These are phyloP conservation scores for Phytophthora multivora DNA, from an alignment of 352 stramenopile species.

Conservation along the genomic window DNA sequence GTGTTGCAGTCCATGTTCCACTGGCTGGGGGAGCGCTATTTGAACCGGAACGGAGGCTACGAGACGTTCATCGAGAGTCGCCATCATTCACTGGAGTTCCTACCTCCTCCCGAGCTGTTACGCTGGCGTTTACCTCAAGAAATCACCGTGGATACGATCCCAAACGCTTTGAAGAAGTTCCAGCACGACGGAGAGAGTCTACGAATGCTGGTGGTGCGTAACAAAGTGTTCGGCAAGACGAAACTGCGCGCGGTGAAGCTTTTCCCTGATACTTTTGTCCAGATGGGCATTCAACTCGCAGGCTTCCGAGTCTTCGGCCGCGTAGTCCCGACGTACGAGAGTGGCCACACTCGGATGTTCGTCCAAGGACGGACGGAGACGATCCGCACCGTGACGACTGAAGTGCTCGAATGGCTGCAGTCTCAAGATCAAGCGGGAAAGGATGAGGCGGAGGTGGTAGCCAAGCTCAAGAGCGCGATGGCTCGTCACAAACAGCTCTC, in stretches of 20 bases:
- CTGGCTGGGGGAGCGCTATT: conserved; percentile 66
- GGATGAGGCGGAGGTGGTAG: conserved; percentile 41
- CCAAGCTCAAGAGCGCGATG: conserved; percentile 82
- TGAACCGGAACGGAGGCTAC: conserved; percentile 62
- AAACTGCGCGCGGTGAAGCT: conserved; percentile 80
- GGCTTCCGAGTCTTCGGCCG: conserved; percentile 89
- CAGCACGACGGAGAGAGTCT: conserved; percentile 70
- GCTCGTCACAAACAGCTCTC: conserved; percentile 89
- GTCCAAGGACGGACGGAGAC: conserved; percentile 92
- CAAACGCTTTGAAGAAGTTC: conserved; percentile 63
- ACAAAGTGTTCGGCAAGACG: conserved; percentile 82
- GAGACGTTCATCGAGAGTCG: conserved; percentile 71
- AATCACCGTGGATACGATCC: conserved; percentile 42
- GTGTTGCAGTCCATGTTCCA: conserved; percentile 72
- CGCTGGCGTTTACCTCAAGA: conserved; percentile 52
- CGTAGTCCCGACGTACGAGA: conserved; percentile 94
- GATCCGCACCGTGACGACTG: conserved; percentile 75
- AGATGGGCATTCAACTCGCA: conserved; percentile 94
- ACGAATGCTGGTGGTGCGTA: conserved; percentile 81
- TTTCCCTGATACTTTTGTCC: conserved; percentile 94
- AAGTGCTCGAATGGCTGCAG: conserved; percentile 84
- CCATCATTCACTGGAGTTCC: conserved; percentile 53
- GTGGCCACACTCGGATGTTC: conserved; percentile 93
- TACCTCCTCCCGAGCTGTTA: conserved; percentile 62
- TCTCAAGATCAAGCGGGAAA: conserved; percentile 39